Evolutionary conservation across 139 green algal genomes (phyloP).

Genomic region (Tetradesmus lagerheimii): DNA sequence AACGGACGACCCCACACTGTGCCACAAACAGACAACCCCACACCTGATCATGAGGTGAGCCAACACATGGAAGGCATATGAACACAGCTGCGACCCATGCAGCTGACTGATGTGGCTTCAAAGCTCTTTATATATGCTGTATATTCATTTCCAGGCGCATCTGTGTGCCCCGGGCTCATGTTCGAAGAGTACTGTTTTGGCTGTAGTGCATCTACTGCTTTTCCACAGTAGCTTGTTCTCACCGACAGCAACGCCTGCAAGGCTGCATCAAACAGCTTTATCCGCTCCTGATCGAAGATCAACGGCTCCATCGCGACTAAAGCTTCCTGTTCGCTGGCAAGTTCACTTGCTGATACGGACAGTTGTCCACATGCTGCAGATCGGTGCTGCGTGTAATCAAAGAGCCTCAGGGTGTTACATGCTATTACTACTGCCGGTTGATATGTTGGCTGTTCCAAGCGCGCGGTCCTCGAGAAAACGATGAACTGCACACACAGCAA

Average conservation of each 20-base stretch:
- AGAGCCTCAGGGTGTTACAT: neutral
- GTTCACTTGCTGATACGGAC: neutral
- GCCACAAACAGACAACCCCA: too few relatives aligned
- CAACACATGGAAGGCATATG: neutral
- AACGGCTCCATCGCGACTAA: neutral
- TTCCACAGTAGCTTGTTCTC: neutral
- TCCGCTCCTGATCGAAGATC: neutral
- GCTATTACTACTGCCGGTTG: too few relatives aligned
- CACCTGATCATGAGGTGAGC: too few relatives aligned
- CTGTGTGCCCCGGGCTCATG: neutral
- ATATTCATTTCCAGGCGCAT: too few relatives aligned
- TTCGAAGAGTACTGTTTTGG: neutral
- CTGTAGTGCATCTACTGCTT: neutral
- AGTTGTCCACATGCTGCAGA: neutral
- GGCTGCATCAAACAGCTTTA: conserved; percentile 1
- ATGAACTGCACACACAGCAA: too few relatives aligned
- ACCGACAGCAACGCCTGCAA: conserved; percentile 12
- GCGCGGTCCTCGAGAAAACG: too few relatives aligned
- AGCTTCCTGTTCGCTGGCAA: neutral
- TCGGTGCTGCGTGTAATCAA: neutral
- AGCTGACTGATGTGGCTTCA: neutral
- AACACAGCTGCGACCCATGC: too few relatives aligned
- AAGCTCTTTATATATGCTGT: too few relatives aligned
- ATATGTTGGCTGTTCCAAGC: too few relatives aligned
- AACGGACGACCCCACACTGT: too few relatives aligned